Evolutionary conservation across 2,329 filamentous ascomycete species (phyloP).

Genomic region (Alternaria consortialis): DNA sequence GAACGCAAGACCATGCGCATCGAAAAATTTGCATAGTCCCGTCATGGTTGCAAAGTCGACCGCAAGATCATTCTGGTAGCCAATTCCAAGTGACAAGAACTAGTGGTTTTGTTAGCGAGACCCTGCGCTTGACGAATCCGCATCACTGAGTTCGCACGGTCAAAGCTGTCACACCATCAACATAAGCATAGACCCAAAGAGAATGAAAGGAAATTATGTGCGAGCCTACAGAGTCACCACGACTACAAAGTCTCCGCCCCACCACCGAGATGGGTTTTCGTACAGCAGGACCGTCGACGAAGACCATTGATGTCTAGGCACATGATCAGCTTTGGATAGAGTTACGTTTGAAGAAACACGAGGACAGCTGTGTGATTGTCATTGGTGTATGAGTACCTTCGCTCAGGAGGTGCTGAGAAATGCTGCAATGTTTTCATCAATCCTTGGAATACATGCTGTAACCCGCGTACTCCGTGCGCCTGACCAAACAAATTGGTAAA

Average conservation of each 20-base stretch:
- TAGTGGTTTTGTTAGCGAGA: background rate
- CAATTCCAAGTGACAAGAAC: background rate
- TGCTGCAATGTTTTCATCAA: background rate
- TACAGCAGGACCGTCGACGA: background rate
- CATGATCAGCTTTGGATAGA: background rate
- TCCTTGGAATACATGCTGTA: background rate
- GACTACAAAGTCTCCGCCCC: background rate
- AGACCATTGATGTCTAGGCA: background rate
- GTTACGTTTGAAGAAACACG: background rate
- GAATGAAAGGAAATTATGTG: background rate
- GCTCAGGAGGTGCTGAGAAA: background rate
- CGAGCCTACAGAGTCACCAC: background rate
- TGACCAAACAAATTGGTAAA: background rate
- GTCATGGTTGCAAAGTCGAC: background rate
- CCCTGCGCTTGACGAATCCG: background rate
- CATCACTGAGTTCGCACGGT: background rate
- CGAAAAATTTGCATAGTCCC: background rate
- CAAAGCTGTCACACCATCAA: background rate
- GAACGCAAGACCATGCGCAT: background rate
- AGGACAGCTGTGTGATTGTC: background rate
- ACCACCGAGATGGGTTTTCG: background rate
- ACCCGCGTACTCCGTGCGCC: constrained; percentile 3
- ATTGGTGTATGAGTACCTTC: background rate
- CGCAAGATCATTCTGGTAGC: background rate
- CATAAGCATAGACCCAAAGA: background rate